Percentiles rank a stretch among this genome's conserved stretches.
These are phyloP conservation scores for Biscogniauxia sp. DNA, from an alignment of 2,329 filamentous ascomycete species.

Conservation along the genomic window DNA sequence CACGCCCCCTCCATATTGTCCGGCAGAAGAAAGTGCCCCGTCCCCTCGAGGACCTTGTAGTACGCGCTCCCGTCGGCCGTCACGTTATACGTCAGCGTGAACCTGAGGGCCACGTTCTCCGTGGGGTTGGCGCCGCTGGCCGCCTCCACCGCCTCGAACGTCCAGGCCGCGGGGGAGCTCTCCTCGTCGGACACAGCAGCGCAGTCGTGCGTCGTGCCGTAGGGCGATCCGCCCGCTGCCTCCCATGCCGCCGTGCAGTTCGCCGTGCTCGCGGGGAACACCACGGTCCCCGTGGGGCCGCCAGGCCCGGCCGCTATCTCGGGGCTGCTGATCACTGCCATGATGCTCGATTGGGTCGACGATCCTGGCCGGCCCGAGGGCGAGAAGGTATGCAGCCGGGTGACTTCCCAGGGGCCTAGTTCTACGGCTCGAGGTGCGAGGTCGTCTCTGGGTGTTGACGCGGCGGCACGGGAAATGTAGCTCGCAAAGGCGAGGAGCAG, in stretches of 20 bases:
- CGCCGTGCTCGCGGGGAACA: conserved; percentile 18
- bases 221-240: conserved; percentile 8
- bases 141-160: conserved; percentile 23
- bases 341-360: conserved; percentile 18
- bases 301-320: conserved; percentile 18
- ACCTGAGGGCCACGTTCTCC: conserved; percentile 22
- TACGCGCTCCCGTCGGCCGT: conserved; percentile 10
- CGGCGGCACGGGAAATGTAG: background rate
- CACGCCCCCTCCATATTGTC: conserved; percentile 15
- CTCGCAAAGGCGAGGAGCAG: background rate
- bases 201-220: conserved; percentile 19
- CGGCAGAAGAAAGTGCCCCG: conserved; percentile 23
- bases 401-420: conserved; percentile 27
- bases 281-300: conserved; percentile 10
- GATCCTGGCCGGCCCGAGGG: conserved; percentile 26
- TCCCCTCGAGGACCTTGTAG: conserved; percentile 18
- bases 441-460: background rate
- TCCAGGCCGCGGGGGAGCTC: conserved; percentile 22
- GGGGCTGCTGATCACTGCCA: conserved; percentile 27
- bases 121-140: conserved; percentile 11
- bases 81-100: conserved; percentile 22
- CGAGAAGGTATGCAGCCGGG: conserved; percentile 19
- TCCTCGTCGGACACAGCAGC: conserved; percentile 4
- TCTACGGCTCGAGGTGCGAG: background rate
- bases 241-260: conserved; percentile 29